Base-by-base conservation (phyloP, 768 basidiomycete genomes). In the Pulveroboletus frians region DNA sequence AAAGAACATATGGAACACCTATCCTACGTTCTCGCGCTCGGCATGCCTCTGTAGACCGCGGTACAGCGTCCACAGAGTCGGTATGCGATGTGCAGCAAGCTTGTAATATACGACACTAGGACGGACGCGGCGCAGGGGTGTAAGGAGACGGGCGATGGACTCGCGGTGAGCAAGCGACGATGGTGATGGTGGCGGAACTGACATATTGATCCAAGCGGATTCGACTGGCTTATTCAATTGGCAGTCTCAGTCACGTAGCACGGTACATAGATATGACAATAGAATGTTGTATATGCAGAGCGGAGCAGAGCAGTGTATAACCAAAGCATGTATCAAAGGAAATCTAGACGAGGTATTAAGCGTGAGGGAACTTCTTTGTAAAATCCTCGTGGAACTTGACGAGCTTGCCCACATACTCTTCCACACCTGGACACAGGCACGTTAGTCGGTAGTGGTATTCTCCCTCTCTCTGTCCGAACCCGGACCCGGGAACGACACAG, bases 391-490 rank as follows among this genome's bases (percentile, higher is more conserved):
- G 85, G 79, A 88, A 88, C 50, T 68, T 71, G 71, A 92, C 92
- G 40, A 97, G 73, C 61, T 89, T 85, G 30, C 76, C 76, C 9
- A 95, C 87, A 64, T 93, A 97, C 59, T 93, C 92, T 39, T 95
- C 94, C 15, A 92, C 90, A 35, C 91, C 92, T 3, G 92, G 93
- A 60, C 93, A 96, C 56, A 98, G 71, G 60, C 95, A 96, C 8
- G 96, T 99, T 65, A 97, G 70, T 31, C 95, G 74, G 64, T 96
- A 86, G 69, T 99, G 95, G 70, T 83, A 84, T 61, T 93, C 86
- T 21, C 88, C 92, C 43, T 87, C 83, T 69, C 78, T 85, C 73
- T 97, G 94, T 5, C 94, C 94, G 65, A 99, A 99, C 1, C 95
- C 95, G 41, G 83, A 85, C 0, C 95, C 95, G 5, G 93, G 90